Percentiles rank a stretch among this genome's conserved stretches.
These are phyloP conservation scores for Mycena floridula DNA, from an alignment of 768 basidiomycete genomes.

Conservation along the genomic window DNA sequence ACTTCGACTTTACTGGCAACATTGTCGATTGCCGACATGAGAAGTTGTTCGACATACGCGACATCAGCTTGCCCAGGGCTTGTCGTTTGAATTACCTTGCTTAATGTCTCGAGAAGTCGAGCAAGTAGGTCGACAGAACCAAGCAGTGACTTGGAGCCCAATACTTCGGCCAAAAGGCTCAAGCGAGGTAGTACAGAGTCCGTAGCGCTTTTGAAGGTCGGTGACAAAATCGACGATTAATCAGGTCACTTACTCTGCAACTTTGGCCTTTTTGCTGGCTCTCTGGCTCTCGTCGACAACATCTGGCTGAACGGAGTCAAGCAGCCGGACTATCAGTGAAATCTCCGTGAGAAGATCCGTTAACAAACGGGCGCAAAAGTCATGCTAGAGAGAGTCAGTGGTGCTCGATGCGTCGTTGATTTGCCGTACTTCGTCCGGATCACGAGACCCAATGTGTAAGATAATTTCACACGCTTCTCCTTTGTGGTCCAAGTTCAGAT, in stretches of 20 bases:
- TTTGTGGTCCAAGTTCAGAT: slow-evolving; percentile 47
- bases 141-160: slow-evolving; percentile 57
- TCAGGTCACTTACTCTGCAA: slow-evolving; percentile 39
- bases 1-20: slow-evolving; percentile 53
- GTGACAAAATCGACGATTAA: not conserved
- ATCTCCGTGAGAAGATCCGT: slow-evolving; percentile 43
- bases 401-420: not conserved
- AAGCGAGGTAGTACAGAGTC: slow-evolving; percentile 41
- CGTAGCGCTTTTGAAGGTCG: slow-evolving; percentile 19
- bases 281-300: slow-evolving; percentile 35
- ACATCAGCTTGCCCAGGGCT: slow-evolving; percentile 55
- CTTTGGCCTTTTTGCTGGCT: slow-evolving; percentile 59
- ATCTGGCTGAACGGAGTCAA: slow-evolving; percentile 42
- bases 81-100: slow-evolving; percentile 52
- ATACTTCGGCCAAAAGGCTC: slow-evolving; percentile 60
- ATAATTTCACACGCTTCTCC: slow-evolving; percentile 49
- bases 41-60: slow-evolving; percentile 74
- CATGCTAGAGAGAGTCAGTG: slow-evolving; percentile 26
- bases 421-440: slow-evolving; percentile 41
- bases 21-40: slow-evolving; percentile 78
- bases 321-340: slow-evolving; percentile 44
- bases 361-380: slow-evolving; percentile 44
- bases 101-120: slow-evolving; percentile 65
- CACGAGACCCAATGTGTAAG: slow-evolving; percentile 44
- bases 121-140: slow-evolving; percentile 70